Conservation (phyloP, 345 rosid species). For the Carallia pectinifolia region DNA sequence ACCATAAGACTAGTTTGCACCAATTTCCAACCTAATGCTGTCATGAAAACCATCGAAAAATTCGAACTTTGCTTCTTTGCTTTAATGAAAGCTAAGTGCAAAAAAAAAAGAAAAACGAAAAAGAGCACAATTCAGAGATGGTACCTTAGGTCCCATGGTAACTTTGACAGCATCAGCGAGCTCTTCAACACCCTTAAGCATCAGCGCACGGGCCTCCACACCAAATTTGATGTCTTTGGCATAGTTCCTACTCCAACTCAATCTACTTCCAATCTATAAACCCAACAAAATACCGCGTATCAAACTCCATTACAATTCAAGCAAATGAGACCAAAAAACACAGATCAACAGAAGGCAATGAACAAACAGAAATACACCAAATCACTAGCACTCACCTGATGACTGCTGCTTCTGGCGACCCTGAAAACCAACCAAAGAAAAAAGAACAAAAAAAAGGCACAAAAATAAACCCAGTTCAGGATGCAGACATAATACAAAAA, state of each 20-base stretch:
- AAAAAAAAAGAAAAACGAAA: neutral
- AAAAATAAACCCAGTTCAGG: neutral
- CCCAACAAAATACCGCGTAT: neutral
- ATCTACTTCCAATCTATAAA: conserved; percentile 63
- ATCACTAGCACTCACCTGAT: conserved; percentile 46
- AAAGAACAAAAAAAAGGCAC: conserved; percentile 1
- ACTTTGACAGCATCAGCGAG: conserved; percentile 92
- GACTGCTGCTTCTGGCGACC: conserved; percentile 47
- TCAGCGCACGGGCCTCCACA: conserved; percentile 82
- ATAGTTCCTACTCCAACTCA: conserved; percentile 76
- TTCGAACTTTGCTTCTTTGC: too few species aligned
- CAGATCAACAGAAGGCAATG: neutral
- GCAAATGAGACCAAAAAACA: neutral
- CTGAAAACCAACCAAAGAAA: conserved; percentile 29
- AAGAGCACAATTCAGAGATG: neutral
- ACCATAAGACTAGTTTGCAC: too few species aligned
- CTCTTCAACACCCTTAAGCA: conserved; percentile 96
- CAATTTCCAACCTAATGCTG: too few species aligned
- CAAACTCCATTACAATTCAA: too few species aligned
- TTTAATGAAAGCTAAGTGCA: neutral
- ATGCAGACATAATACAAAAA: too few species aligned
- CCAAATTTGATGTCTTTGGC: conserved; percentile 88
- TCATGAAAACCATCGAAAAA: too few species aligned
- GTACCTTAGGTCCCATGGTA: conserved; percentile 99
- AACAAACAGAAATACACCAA: neutral